Percentiles rank a stretch among this genome's conserved stretches.
Conservation (phyloP, 179 eudicot genomes). For the Vitellaria paradoxa region DNA sequence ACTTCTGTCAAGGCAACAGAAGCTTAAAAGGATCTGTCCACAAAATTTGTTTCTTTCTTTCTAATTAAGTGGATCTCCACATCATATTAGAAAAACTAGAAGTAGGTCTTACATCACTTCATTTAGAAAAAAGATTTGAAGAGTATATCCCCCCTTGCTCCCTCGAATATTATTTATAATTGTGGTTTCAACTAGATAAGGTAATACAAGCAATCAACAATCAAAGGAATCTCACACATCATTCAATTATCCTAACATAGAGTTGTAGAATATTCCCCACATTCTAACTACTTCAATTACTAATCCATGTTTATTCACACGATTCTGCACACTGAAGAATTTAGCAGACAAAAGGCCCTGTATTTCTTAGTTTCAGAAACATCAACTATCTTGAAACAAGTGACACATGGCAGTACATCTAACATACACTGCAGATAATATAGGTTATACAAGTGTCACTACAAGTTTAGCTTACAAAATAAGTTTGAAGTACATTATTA, state of each 20-base stretch:
- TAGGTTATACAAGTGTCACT: not conserved
- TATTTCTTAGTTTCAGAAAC: not conserved
- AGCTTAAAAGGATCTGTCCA: not conserved
- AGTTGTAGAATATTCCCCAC: too few relatives aligned
- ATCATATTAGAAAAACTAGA: not conserved
- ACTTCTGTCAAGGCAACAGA: not conserved
- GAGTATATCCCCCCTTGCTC: too few relatives aligned
- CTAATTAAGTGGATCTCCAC: not conserved
- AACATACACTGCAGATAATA: not conserved
- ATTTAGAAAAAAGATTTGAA: too few relatives aligned
- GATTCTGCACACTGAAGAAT: not conserved
- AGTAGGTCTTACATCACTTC: not conserved
- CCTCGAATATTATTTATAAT: too few relatives aligned
- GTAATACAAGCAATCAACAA: too few relatives aligned
- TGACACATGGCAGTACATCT: slow-evolving; percentile 1
- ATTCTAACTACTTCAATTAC: not conserved
- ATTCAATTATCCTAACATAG: too few relatives aligned
- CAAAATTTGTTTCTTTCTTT: not conserved
- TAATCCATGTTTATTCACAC: not conserved
- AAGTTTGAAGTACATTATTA: not conserved
- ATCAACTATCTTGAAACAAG: not conserved
- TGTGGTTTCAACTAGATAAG: too few relatives aligned
- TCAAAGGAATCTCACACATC: too few relatives aligned
- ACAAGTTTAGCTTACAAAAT: not conserved
- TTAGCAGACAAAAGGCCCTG: not conserved